phyloP scores from a whole-genome alignment of 352 stramenopile genomes.

The Globisporangium mamillatum region DNA sequence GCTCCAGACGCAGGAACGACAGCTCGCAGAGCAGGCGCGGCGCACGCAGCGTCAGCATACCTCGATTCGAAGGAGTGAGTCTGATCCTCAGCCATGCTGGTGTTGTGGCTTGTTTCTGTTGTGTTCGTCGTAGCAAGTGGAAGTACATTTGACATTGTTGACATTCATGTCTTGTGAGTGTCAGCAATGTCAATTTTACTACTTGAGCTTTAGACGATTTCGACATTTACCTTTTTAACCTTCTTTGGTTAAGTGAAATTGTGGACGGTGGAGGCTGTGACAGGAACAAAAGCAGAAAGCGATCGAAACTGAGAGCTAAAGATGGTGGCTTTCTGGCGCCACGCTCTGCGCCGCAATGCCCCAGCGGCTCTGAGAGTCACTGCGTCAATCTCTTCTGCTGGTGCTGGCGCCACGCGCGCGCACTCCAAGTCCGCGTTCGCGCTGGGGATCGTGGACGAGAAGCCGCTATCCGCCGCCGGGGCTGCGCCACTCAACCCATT shows the following conservation, averaged over 20 bases:
- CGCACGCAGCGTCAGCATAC: constrained; percentile 62
- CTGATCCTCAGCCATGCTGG: not conserved
- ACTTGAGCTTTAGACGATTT: too few species aligned
- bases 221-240: too few species aligned
- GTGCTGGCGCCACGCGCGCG: not conserved
- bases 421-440: constrained; percentile 30
- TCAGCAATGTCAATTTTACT: too few species aligned
- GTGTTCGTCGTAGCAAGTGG: too few species aligned
- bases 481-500: constrained; percentile 41
- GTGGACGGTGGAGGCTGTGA: not conserved
- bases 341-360: constrained; percentile 1
- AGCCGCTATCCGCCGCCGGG: not conserved
- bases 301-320: not conserved
- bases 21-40: constrained; percentile 74
- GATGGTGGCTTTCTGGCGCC: not conserved
- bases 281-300: not conserved
- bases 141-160: too few species aligned
- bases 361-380: not conserved
- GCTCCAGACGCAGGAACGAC: constrained; percentile 75
- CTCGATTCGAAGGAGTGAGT: constrained; percentile 24
- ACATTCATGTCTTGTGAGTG: too few species aligned
- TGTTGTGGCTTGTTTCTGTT: too few species aligned
- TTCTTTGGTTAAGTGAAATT: too few species aligned
- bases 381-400: not conserved
- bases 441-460: constrained; percentile 23